Base-by-base conservation (phyloP, 2,329 filamentous ascomycete genomes). In the Byssoonygena ceratinophila region DNA sequence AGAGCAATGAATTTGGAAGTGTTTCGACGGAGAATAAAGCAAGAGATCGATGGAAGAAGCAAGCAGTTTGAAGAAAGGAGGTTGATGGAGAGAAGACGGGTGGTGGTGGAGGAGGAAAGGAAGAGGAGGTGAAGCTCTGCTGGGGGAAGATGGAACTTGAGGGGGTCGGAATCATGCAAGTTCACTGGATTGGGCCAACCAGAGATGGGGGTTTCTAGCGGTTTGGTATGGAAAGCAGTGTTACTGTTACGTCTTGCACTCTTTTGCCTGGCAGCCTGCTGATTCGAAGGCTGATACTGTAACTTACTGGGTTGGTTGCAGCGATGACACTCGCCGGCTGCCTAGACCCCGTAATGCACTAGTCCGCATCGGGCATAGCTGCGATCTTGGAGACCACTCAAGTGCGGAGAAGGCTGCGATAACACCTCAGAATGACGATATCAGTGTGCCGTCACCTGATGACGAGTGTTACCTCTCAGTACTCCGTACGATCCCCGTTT, bases 91-190 rank as follows among this genome's bases (percentile, higher is more conserved):
- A 54, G 49, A 51, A 47, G 39, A 46, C 2, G 44, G 36, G 34
- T 25, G 12, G 49, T 32, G 36, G 52, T 25, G 12, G 49, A 41
- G 36, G 52, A 52, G 48, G 51, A 58, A 54, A 48, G 50, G 54
- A 54, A 51, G 55, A 51, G 53, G 53, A 53, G 53, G 50, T 49
- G 56, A 56, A 52, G 37, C 49, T 56, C 55, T 48, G 32, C 29
- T 16, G 44, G 45, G 45, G 41, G 52, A 57, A 39, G 55, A 59
- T 50, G 58, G 54, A 54, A 34, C 48, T 51, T 45, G 40, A 32
- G 25, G 34, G 46, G 51, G 18, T 39, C 40, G 2, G 40, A 39
- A 41, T 39, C 11, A 45, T 40, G 44, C n/a, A 40, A 40, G 23
- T 41, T 29, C 16, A 16, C 3, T 9, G 34, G 34, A 47, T 37